These are phyloP conservation scores for Magnusiomyces tetraspermus DNA, from an alignment of 1,139 yeast genomes.

Conservation along the genomic window DNA sequence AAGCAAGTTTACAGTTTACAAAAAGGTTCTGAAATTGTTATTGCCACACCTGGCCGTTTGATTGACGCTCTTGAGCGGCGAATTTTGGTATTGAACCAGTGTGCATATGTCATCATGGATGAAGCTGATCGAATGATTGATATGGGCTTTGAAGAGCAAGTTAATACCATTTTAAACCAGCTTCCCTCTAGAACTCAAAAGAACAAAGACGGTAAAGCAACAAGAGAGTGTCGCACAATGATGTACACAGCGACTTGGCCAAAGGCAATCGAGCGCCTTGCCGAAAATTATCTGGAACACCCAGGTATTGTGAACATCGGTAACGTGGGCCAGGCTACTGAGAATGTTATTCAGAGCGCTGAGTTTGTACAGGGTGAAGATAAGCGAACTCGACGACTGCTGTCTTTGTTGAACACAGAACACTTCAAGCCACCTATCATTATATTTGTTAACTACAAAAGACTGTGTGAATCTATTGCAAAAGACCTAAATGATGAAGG, in stretches of 20 bases:
- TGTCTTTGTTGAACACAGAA: constrained; percentile 29
- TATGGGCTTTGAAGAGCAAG: constrained; percentile 82
- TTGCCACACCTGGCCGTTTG: constrained; percentile 90
- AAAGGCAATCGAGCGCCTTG: constrained; percentile 55
- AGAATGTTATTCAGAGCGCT: constrained; percentile 59
- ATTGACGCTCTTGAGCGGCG: constrained; percentile 69
- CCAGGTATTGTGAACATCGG: constrained; percentile 67
- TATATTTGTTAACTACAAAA: constrained; percentile 70
- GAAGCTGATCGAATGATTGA: constrained; percentile 96
- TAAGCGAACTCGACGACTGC: constrained; percentile 32
- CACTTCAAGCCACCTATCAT: constrained; percentile 49
- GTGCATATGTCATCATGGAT: constrained; percentile 69
- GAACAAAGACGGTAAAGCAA: constrained; percentile 22
- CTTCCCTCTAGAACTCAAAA: constrained; percentile 36
- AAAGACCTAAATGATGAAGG: constrained; percentile 40
- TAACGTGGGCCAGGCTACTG: constrained; percentile 49
- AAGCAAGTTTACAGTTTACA: constrained; percentile 54
- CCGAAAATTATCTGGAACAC: constrained; percentile 45
- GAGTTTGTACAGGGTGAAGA: constrained; percentile 42
- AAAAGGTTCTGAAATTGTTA: constrained; percentile 68
- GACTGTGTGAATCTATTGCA: constrained; percentile 59
- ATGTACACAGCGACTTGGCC: constrained; percentile 97
- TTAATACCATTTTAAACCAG: constrained; percentile 46
- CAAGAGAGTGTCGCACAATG: constrained; percentile 41
- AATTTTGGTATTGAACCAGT: constrained; percentile 48